Conservation (phyloP, 257 asterid species). For the Solanum acaule region DNA sequence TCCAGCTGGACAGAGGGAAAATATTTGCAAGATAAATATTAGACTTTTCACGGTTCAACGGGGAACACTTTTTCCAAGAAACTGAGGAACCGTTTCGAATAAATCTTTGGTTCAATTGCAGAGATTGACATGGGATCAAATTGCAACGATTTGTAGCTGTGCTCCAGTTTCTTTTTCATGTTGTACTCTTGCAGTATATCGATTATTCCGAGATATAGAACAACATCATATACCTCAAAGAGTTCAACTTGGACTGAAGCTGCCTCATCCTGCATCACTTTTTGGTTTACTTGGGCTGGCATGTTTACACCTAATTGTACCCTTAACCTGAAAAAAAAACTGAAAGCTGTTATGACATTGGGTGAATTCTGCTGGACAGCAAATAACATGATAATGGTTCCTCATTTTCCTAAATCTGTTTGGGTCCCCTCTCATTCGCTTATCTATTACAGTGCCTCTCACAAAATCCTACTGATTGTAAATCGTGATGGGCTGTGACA, state of each 20-base stretch:
- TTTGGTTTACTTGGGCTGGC: constrained; percentile 94
- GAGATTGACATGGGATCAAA: constrained; percentile 71
- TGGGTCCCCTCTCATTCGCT: not conserved
- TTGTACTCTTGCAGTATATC: constrained; percentile 87
- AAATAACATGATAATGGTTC: not conserved
- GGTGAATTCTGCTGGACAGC: not conserved
- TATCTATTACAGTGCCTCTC: not conserved
- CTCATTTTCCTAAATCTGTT: not conserved
- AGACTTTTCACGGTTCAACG: constrained; percentile 18
- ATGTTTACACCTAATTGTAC: constrained; percentile 96
- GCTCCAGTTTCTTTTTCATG: constrained; percentile 74
- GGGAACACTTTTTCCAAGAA: constrained; percentile 71
- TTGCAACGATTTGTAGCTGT: constrained; percentile 51
- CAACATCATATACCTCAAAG: constrained; percentile 84
- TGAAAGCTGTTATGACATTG: not conserved
- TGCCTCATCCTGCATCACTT: constrained; percentile 38
- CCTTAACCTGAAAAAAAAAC: constrained; percentile 47
- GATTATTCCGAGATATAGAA: constrained; percentile 81
- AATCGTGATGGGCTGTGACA: not conserved
- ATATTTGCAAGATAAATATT: no score
- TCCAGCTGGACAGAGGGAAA: not conserved
- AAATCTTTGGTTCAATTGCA: constrained; percentile 56
- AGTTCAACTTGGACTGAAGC: constrained; percentile 62
- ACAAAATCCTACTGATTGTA: not conserved
- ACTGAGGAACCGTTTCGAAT: constrained; percentile 57